Base-by-base conservation (phyloP, 345 rosid species). In the Psidium friedrichsthalianum region DNA sequence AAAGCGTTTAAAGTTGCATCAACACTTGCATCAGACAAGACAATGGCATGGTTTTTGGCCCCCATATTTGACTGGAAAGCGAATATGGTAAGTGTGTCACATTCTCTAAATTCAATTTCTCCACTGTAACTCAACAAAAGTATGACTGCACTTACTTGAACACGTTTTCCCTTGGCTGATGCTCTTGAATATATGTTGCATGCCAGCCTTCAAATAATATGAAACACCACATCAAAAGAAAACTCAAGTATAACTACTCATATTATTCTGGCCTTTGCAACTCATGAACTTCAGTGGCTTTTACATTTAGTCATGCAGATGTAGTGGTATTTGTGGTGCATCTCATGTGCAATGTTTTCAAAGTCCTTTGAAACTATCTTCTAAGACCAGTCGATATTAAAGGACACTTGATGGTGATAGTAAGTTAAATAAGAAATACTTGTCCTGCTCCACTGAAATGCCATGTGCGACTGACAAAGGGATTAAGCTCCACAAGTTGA, bases 131-230 rank as follows among this genome's bases (percentile, higher is more conserved):
- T 36, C 47, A 9, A 21, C 15, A 74, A 80, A 83, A 18, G 54
- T 83, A 83, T 59, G 47, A 84, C 27, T 56, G 56, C 54, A 87
- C 90, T 83, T 88, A 96, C 99, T 89, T 97, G 99, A 88, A 97
- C 96, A 81, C 99, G 99, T 89, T 97, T 95, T 15, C 98, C 99
- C 85, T 93, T 95, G 14, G 98, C 98, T 61, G 98, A 93, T 88
- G 96, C 98, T 89, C 98, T 95, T 88, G 89, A 89, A 88, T 95
- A 97, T 83, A 97, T 96, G 88, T 97, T 97, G 98, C 99, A 96
- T 97, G 83, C 99, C 98, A 84, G 98, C 99, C 99, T 97, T 91
- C 16, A 86, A 69, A 83, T 21, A 9, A 80, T 2, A 69, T 36
- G 47, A 69, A 69, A 69, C 44, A 18, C 42, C 22, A 18, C 78